Evolutionary conservation across 495 filamentous ascomycete genomes (phyloP).

Genomic region (Staphylotrichum tortipilum): DNA sequence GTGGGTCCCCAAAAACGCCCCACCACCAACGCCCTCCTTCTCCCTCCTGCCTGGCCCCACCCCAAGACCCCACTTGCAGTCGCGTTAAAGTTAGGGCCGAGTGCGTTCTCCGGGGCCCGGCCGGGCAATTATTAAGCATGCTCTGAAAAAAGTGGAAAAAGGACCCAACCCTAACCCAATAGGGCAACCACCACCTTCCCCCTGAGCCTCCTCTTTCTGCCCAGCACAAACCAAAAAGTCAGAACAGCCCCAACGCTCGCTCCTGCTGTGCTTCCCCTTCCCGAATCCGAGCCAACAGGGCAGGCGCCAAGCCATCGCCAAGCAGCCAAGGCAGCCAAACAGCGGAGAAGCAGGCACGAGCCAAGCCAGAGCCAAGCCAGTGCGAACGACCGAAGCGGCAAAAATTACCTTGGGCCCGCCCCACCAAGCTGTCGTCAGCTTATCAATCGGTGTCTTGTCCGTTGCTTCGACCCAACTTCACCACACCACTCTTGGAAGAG

Average conservation of each 20-base stretch:
- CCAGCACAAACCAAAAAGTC: too few species aligned
- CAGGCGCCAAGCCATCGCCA: neutral
- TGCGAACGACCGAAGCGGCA: neutral
- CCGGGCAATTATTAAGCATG: slow-evolving; percentile 3
- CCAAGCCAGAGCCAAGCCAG: slow-evolving; percentile 2
- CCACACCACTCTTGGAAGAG: neutral
- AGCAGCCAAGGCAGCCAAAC: slow-evolving; percentile 9
- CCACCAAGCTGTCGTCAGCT: slow-evolving; percentile 17
- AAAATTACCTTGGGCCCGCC: neutral
- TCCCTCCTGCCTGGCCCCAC: too few species aligned
- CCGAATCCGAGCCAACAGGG: neutral
- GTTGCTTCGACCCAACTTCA: neutral
- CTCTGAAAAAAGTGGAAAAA: too few species aligned
- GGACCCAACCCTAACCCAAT: neutral
- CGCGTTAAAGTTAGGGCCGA: slow-evolving; percentile 8
- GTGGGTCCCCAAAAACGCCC: too few species aligned
- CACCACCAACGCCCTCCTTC: too few species aligned
- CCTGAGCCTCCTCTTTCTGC: too few species aligned
- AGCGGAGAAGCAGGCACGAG: too few species aligned
- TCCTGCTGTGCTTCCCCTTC: neutral
- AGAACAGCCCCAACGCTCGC: too few species aligned
- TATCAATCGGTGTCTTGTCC: too few species aligned
- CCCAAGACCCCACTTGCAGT: neutral
- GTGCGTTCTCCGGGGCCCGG: neutral
- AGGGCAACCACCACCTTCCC: too few species aligned